phyloP scores from a whole-genome alignment of 257 asterid species.

The Marsdenia floribunda region DNA sequence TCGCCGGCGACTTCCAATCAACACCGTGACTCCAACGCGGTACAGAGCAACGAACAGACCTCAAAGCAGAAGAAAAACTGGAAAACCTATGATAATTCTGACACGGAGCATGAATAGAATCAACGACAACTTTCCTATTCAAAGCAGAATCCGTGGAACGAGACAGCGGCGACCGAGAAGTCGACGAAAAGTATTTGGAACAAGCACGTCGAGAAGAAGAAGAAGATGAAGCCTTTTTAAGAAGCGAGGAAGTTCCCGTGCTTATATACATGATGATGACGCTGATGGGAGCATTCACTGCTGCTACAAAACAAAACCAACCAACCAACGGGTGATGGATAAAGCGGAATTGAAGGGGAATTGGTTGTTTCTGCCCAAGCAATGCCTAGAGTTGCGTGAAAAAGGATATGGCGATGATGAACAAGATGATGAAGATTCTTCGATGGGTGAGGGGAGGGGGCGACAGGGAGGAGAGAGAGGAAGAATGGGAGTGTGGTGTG shows the following conservation, averaged over 20 bases:
- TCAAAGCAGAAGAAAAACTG: slow-evolving; percentile 34
- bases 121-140: background rate
- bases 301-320: background rate
- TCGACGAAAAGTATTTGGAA: background rate
- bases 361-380: background rate
- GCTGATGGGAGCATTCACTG: background rate
- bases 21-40: slow-evolving; percentile 91
- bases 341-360: background rate
- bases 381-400: slow-evolving; percentile 1
- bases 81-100: slow-evolving; percentile 29
- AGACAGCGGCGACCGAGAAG: background rate
- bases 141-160: slow-evolving; percentile 1
- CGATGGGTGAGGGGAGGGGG: background rate
- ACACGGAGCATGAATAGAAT: background rate
- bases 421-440: background rate
- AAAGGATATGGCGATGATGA: slow-evolving; percentile 1
- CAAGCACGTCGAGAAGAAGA: background rate
- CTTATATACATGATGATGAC: slow-evolving; percentile 3
- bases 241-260: background rate
- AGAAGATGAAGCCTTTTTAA: slow-evolving; percentile 4
- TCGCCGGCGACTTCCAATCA: slow-evolving; percentile 75
- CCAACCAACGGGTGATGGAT: background rate
- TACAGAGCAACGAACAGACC: slow-evolving; percentile 33
- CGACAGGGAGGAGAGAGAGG: background rate
- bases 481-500: background rate